Base-by-base conservation (phyloP, 2,329 filamentous ascomycete genomes). In the Byssothecium circinans region DNA sequence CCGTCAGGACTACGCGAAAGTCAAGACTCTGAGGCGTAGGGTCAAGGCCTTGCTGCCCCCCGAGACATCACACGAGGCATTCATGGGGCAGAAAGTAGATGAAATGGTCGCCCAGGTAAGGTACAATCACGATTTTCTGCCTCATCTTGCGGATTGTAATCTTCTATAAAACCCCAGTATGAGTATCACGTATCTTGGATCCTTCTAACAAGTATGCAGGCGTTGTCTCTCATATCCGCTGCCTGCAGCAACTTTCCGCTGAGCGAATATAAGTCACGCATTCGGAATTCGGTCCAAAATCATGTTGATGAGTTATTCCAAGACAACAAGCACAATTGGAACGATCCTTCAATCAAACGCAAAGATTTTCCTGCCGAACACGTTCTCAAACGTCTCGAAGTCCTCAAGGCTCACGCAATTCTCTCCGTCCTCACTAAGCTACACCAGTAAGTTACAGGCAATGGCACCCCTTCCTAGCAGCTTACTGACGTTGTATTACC, bases 401-500 rank as follows among this genome's bases (percentile, higher is more conserved):
- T 43, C 0, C 47, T 64, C 17, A 53, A 55, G 3, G 14, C 54
- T 0, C 38, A 47, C 4, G 54, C 43, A n/a, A 43, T 60, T 12
- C 25, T 46, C 2, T 29, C 20, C 0, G 47, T 65, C 2, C 22
- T 47, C 0, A 6, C 49, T 4, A 5, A 30, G 1, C 23, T 61
- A 3, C 49, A 38, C 2, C 18, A 25, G 29, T 32, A 32, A 4
- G 29, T 32, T n/a, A n/a, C n/a, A n/a, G n/a, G n/a, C 23, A 10
- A 25, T 5, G 10, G 23, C 14, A 8, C 12, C 29, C 29, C 29
- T 32, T n/a, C 14, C 10, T 8, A 32, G 6, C 6, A 32, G 29
- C 29, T 32, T 32, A 32, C 29, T 32, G 8, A 32, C 14, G 8
- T n/a, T n/a, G 4, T 14, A 32, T 32, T n/a, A 32, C 29, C 14